These are phyloP conservation scores for Talaromyces sp. DNA, from an alignment of 2,329 filamentous ascomycete species.

Conservation along the genomic window DNA sequence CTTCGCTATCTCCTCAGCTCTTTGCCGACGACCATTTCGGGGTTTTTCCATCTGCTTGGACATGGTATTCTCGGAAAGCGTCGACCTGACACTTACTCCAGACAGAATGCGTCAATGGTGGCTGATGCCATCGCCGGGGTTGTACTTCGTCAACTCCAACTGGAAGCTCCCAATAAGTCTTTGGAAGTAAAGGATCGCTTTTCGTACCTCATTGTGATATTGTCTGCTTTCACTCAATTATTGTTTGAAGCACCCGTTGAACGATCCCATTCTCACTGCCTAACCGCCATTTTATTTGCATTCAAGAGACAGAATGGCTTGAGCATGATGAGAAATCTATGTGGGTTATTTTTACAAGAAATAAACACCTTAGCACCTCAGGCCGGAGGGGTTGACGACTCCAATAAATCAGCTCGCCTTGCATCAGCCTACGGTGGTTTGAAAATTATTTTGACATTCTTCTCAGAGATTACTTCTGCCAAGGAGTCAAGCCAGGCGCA, in stretches of 20 bases:
- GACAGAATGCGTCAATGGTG: conserved; percentile 60
- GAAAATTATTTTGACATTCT: conserved; percentile 81
- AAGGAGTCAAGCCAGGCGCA: conserved; percentile 68
- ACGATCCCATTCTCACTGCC: conserved; percentile 50
- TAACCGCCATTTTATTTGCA: conserved; percentile 75
- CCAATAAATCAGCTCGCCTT: conserved; percentile 42
- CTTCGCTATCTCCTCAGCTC: conserved; percentile 74
- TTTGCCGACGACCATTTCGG: conserved; percentile 74
- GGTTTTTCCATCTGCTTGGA: conserved; percentile 81
- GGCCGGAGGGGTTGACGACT: conserved; percentile 39
- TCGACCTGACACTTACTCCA: conserved; percentile 62
- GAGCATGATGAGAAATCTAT: conserved; percentile 67
- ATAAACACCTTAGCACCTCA: conserved; percentile 49
- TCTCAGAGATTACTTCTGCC: conserved; percentile 71
- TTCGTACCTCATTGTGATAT: conserved; percentile 76
- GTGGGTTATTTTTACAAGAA: conserved; percentile 64
- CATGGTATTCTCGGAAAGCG: conserved; percentile 75
- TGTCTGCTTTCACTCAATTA: conserved; percentile 74
- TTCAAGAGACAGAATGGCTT: conserved; percentile 83
- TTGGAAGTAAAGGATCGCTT: conserved; percentile 61
- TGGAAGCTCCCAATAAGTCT: conserved; percentile 43
- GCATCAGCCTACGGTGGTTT: conserved; percentile 60
- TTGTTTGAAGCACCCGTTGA: conserved; percentile 63
- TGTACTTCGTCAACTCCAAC: conserved; percentile 65
- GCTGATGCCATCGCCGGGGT: conserved; percentile 69